Percentiles rank a stretch among this genome's conserved stretches.
These are phyloP conservation scores for Myriangium duriaei DNA, from an alignment of 2,329 filamentous ascomycete genomes.

Conservation along the genomic window DNA sequence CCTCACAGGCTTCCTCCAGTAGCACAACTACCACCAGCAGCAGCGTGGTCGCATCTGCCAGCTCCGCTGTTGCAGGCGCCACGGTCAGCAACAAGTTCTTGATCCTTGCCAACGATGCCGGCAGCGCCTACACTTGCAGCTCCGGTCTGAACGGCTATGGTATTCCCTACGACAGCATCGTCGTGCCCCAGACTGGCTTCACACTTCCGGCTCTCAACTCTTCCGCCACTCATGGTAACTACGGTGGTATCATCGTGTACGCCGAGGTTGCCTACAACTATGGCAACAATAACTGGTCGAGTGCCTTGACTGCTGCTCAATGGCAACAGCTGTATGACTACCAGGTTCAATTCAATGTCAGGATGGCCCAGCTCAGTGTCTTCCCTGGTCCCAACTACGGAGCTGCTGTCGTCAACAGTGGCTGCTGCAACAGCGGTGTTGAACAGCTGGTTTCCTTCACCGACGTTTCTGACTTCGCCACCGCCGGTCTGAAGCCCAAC, in stretches of 20 bases:
- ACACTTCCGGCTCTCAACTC: constrained; percentile 41
- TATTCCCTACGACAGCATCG: constrained; percentile 44
- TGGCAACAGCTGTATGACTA: constrained; percentile 46
- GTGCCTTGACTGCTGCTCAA: constrained; percentile 44
- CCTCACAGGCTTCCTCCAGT: neutral
- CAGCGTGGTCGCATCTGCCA: neutral
- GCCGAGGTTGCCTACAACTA: constrained; percentile 45
- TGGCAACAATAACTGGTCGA: constrained; percentile 32
- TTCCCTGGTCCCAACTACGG: constrained; percentile 42
- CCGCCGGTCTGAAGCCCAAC: constrained; percentile 40
- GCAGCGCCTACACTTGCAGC: constrained; percentile 36
- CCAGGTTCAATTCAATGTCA: constrained; percentile 44
- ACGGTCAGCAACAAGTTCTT: constrained; percentile 35
- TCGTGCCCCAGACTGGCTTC: constrained; percentile 40
- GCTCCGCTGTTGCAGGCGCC: constrained; percentile 6
- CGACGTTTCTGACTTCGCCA: constrained; percentile 41
- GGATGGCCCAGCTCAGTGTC: constrained; percentile 49
- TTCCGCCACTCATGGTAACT: constrained; percentile 39
- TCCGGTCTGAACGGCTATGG: constrained; percentile 48
- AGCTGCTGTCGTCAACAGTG: constrained; percentile 25
- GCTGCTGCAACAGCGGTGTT: constrained; percentile 37
- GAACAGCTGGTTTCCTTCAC: constrained; percentile 44
- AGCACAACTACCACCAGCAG: constrained; percentile 1
- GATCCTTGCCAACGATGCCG: constrained; percentile 42
- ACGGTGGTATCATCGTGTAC: constrained; percentile 45